These are phyloP conservation scores for Kalmusia sp. DNA, from an alignment of 2,329 filamentous ascomycete genomes.

Conservation along the genomic window DNA sequence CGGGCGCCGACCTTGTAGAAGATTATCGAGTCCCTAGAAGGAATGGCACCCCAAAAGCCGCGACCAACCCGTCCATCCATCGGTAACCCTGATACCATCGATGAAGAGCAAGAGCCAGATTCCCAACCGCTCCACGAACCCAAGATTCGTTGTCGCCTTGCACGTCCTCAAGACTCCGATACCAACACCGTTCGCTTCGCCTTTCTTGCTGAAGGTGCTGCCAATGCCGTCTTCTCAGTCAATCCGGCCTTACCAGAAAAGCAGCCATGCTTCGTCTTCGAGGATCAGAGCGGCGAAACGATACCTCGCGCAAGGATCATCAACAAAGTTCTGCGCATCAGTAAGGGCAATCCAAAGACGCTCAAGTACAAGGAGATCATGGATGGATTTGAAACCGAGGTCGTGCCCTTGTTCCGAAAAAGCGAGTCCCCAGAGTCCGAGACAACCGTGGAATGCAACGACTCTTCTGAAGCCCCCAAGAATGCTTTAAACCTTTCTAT, in stretches of 20 bases:
- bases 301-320: conserved; percentile 16
- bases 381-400: conserved; percentile 31
- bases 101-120: background rate
- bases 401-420: conserved; percentile 35
- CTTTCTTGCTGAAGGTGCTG: conserved; percentile 43
- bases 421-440: background rate
- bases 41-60: background rate
- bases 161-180: background rate
- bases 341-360: conserved; percentile 37
- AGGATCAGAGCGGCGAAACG: conserved; percentile 15
- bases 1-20: too few species aligned
- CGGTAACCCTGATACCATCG: background rate
- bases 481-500: conserved; percentile 7
- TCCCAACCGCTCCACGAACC: background rate
- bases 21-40: too few species aligned
- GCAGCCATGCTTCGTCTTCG: conserved; percentile 21
- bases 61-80: background rate
- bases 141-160: conserved; percentile 1
- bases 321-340: conserved; percentile 37
- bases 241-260: conserved; percentile 12
- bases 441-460: background rate
- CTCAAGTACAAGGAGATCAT: conserved; percentile 32
- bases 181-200: conserved; percentile 16
- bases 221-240: conserved; percentile 42
- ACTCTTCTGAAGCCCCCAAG: background rate